These are phyloP conservation scores for Podila verticillata DNA, from an alignment of 192 early-diverging fungal genomes.

Conservation along the genomic window DNA sequence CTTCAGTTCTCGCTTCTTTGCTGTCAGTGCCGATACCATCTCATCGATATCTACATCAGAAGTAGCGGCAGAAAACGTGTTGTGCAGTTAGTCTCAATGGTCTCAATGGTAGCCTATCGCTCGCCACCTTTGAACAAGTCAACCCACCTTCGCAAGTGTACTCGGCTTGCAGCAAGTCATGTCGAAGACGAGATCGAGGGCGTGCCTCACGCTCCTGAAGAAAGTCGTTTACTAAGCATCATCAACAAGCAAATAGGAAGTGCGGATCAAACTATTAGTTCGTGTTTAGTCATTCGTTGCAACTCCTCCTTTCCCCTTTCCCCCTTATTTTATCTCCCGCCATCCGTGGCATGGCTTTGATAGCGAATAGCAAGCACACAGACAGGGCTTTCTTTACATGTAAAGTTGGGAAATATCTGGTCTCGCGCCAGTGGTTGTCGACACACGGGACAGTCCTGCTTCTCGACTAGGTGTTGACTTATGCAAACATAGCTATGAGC, in stretches of 20 bases:
- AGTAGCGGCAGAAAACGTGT: neutral
- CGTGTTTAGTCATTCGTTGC: constrained; percentile 15
- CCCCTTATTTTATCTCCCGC: neutral
- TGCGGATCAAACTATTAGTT: neutral
- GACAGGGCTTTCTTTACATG: constrained; percentile 54
- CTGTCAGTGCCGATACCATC: constrained; percentile 64
- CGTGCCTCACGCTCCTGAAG: constrained; percentile 23
- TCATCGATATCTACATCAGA: constrained; percentile 66
- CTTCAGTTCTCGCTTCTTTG: constrained; percentile 70
- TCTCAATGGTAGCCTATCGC: too few relatives aligned
- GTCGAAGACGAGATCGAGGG: constrained; percentile 11
- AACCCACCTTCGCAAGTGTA: constrained; percentile 33
- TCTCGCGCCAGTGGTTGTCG: constrained; percentile 60
- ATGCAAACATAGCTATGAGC: constrained; percentile 76
- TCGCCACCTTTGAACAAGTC: neutral
- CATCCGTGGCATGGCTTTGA: too few relatives aligned
- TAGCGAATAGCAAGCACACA: too few relatives aligned
- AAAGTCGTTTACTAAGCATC: constrained; percentile 55
- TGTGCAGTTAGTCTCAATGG: neutral
- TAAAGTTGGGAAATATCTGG: constrained; percentile 88
- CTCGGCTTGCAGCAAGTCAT: constrained; percentile 34
- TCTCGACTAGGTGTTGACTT: constrained; percentile 64
- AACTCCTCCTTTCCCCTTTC: neutral
- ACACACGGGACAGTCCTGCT: constrained; percentile 79
- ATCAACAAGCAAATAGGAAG: neutral